Conservation (phyloP, 139 green algal species). For the Closterium sp. region DNA sequence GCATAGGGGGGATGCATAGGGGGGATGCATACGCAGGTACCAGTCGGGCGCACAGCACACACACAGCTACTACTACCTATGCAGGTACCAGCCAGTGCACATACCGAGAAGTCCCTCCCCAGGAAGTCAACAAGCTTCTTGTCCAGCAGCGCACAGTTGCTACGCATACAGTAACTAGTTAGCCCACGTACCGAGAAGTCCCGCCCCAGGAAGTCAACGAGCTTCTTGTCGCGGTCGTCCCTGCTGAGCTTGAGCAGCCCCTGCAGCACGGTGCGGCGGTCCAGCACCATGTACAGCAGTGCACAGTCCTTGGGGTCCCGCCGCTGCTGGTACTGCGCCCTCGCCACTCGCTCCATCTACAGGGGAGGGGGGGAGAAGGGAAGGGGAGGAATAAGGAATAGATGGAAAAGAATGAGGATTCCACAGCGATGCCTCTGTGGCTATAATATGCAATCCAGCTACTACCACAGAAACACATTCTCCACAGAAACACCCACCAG, state of each 20-base stretch:
- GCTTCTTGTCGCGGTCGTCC: constrained; percentile 57
- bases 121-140: constrained; percentile 82
- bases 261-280: constrained; percentile 51
- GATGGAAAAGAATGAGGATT: background rate
- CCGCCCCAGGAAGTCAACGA: constrained; percentile 78
- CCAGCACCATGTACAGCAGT: constrained; percentile 78
- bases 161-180: background rate
- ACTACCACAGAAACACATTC: too few species aligned
- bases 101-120: constrained; percentile 68
- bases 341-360: constrained; percentile 71
- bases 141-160: too few species aligned
- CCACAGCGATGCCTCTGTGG: background rate
- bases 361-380: background rate
- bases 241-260: constrained; percentile 50
- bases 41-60: too few species aligned
- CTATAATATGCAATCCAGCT: too few species aligned
- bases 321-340: constrained; percentile 64
- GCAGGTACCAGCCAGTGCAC: too few species aligned
- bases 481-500: too few species aligned
- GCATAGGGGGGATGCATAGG: too few species aligned
- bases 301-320: constrained; percentile 74
- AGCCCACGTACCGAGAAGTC: constrained; percentile 62
- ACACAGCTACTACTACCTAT: too few species aligned
- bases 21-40: too few species aligned
- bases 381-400: too few species aligned